A percentile compares a stretch with the other conserved stretches of the same genome.
Evolutionary conservation across 2,329 filamentous ascomycete genomes (phyloP).

Genomic region (Neofusicoccum laricinum): DNA sequence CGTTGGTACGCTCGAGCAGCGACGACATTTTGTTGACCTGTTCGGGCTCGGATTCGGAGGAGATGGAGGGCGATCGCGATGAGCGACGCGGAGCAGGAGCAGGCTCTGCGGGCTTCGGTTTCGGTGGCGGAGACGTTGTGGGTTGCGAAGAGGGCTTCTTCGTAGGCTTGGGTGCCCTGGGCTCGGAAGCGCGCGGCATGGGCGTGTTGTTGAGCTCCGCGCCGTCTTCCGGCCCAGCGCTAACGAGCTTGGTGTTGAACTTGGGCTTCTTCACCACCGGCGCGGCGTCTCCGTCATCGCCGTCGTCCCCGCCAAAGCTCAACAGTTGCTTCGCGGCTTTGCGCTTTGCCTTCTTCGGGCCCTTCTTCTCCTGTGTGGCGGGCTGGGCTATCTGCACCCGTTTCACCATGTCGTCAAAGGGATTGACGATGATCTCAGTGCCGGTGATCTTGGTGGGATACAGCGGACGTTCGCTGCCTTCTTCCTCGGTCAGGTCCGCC

Average conservation of each 20-base stretch:
- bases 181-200: neutral
- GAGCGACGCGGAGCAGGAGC: neutral
- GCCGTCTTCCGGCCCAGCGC: constrained; percentile 41
- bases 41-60: constrained; percentile 27
- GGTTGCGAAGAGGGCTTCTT: neutral
- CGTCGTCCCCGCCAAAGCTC: constrained; percentile 69
- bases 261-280: constrained; percentile 72
- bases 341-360: constrained; percentile 58
- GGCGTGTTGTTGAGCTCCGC: constrained; percentile 10
- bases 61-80: constrained; percentile 8
- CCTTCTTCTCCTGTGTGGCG: constrained; percentile 46
- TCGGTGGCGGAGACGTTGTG: neutral
- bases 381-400: constrained; percentile 56
- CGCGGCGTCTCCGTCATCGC: constrained; percentile 53
- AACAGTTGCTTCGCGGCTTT: constrained; percentile 74
- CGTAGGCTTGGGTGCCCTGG: neutral
- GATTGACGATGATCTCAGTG: constrained; percentile 75
- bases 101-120: neutral
- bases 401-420: constrained; percentile 78
- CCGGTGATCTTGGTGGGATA: constrained; percentile 78
- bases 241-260: constrained; percentile 73
- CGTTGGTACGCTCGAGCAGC: constrained; percentile 68
- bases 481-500: constrained; percentile 71
- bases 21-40: constrained; percentile 36
- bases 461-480: constrained; percentile 75